Base-by-base conservation (phyloP, 257 asterid species). In the Nicotiana benthamiana region DNA sequence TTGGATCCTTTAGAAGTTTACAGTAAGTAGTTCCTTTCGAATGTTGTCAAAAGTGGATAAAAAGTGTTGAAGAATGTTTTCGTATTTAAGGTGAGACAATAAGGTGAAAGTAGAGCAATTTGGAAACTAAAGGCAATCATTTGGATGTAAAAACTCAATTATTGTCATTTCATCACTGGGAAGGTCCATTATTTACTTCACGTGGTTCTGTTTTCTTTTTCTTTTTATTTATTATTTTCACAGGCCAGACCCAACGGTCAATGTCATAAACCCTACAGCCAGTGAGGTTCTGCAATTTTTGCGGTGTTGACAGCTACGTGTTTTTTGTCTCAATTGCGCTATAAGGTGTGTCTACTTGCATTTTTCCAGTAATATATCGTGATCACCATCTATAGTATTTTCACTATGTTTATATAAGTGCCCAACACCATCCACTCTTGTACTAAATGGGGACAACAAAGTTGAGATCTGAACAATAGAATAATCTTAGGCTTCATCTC, bases 261-360 rank as follows among this genome's bases (percentile, higher is more conserved):
- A 54, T 54, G 11, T 11, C 24, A 6, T 40, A 72, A 72, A 46
- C 78, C 78, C 78, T 57, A 72, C 78, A 46, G 78, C 78, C 78
- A 72, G 78, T 24, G 36, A 72, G 78, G 24, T 72, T 46, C 16
- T 72, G 26, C 28, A 13, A 72, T 24, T 22, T 72, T 72, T 72
- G 60, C 28, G 78, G 78, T 46, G 78, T 72, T 72, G 78, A 46
- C 78, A 46, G 78, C 78, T 72, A 72, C 40, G 3, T 20, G 48
- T 72, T 3, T 72, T 70, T 72, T 72, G 78, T 72, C 78, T 72
- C 78, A 72, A 72, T 72, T 22, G 43, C 9, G 18, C 22, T 24
- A 72, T 5, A 20, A 5, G 77, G 57, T 67, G n/a, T 0, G 60
- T 13, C 78, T 13, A 72, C 78, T 72, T 72, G 78, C 40, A 72